Evolutionary conservation across 345 rosid genomes (phyloP), one percentile per base, ranked within the genome.

Genomic region (Dovyalis caffra): DNA sequence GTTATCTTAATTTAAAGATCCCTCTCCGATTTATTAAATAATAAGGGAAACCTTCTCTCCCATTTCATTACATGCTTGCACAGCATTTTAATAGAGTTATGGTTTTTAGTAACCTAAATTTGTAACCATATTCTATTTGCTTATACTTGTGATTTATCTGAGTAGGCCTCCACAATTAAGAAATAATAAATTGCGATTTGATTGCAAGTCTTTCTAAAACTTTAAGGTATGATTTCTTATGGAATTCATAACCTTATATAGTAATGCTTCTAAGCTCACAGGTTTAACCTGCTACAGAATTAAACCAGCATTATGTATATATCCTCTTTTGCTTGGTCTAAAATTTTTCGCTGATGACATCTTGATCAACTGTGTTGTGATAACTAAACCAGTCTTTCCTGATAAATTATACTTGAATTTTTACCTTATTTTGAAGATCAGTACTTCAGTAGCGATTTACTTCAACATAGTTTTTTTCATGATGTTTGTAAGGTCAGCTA

Each of bases 401-500:
- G n/a, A n/a, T n/a, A n/a, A n/a, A n/a, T n/a, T n/a, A n/a, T n/a
- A n/a, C n/a, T n/a, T n/a, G n/a, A n/a, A n/a, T n/a, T n/a, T 51
- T 0, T 49, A 8, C 20, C 23, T 5, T 49, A 5, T 49, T 49
- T 20, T 23, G 21, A 20, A 49, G 56, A 49, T 9, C 43, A 37
- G n/a, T n/a, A n/a, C n/a, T n/a, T n/a, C n/a, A n/a, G 56, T 0
- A 2, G 18, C 15, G 33, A 2, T 32, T 64, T 32, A 32, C 4
- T 29, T 32, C 4, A 15, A 64, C 21, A 29, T 26, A 64, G 67
- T 35, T 20, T 34, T n/a, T 14, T 14, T 29, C 45, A 6, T 49
- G 23, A 49, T 58, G 47, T 74, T 80, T 66, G 63, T 29, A 21
- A 69, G 16, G 23, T 56, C 86, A 85, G 90, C 89, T 33, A 77